Conservation (phyloP, 306 rosid genomes). For the Quercus parvula region DNA sequence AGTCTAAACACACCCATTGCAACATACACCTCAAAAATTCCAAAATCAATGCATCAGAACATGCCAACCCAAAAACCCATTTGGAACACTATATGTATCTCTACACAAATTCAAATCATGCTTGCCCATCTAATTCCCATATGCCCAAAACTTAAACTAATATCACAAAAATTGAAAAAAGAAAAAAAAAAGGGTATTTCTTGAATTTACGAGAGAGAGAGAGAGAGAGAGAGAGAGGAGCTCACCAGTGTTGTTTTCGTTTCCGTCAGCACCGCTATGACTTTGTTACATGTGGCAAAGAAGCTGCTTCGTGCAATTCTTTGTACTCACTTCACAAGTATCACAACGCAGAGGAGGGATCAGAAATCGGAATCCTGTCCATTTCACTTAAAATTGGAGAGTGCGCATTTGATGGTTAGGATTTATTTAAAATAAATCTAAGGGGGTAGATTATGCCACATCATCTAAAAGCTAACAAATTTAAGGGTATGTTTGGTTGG, state of each 20-base stretch:
- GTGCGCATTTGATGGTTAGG: too few relatives aligned
- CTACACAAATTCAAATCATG: not conserved
- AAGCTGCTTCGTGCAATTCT: not conserved
- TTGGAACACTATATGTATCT: not conserved
- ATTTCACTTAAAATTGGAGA: too few relatives aligned
- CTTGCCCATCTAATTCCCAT: not conserved
- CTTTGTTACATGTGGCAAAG: not conserved
- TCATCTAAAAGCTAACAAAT: too few relatives aligned
- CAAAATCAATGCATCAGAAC: not conserved
- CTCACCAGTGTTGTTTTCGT: not conserved
- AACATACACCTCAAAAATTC: not conserved
- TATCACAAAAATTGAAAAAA: not conserved
- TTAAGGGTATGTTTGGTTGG: too few relatives aligned
- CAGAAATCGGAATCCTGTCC: too few relatives aligned
- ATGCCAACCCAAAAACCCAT: not conserved
- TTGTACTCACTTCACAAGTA: too few relatives aligned
- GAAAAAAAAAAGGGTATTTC: not conserved
- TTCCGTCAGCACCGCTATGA: not conserved
- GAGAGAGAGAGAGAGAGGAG: not conserved
- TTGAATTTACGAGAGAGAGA: not conserved
- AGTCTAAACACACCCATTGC: not conserved
- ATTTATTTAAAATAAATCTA: too few relatives aligned
- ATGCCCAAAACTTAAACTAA: too few relatives aligned
- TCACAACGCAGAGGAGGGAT: too few relatives aligned
- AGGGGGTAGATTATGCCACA: too few relatives aligned